Base-by-base conservation (phyloP, 139 green algal species). In the Tetradesmus obliquus region DNA sequence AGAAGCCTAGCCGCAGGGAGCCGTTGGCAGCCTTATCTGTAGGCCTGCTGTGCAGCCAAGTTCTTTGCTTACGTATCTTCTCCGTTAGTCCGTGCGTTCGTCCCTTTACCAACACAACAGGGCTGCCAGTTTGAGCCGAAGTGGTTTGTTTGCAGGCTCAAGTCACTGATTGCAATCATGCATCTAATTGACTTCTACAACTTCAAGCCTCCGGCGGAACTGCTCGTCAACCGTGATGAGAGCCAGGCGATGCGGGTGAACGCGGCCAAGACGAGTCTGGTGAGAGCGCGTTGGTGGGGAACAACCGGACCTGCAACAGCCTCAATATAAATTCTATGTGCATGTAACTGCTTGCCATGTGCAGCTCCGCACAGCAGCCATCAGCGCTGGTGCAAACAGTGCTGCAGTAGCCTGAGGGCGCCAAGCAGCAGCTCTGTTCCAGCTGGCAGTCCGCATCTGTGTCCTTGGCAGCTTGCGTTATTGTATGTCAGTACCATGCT, bases 131-230 rank as follows among this genome's bases (percentile, higher is more conserved):
- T 20, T 71, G 60, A 71, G 60, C 60, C 19, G 60, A 71, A 71
- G 60, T 71, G 60, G 8, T 71, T 71, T 13, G 15, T 4, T 13
- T 71, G 60, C 60, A 71, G 60, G 19, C 5, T 19, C 32, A 45
- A 45, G 32, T 45, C 32, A 45, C 32, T 45, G 32, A 45, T 45
- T 4, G 20, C 24, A 54, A 55, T 55, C 15, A 79, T 87, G 74
- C 51, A 88, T 55, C 51, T 88, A 9, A 79, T 88, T 45, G 79
- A 91, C 60, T 66, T 88, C 19, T 83, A 81, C 88, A 88, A 82
- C 55, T 91, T 83, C 79, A 87, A 87, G 76, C 88, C 88, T 5
- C 76, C 76, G 51, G 88, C 57, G 66, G 88, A 91, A 10, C 45
- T 91, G 55, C 17, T 76, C 10, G 60, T 91, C 6, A 57, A 87